Base-by-base conservation (phyloP, 208 protist species). In the Phytomonas francai region DNA sequence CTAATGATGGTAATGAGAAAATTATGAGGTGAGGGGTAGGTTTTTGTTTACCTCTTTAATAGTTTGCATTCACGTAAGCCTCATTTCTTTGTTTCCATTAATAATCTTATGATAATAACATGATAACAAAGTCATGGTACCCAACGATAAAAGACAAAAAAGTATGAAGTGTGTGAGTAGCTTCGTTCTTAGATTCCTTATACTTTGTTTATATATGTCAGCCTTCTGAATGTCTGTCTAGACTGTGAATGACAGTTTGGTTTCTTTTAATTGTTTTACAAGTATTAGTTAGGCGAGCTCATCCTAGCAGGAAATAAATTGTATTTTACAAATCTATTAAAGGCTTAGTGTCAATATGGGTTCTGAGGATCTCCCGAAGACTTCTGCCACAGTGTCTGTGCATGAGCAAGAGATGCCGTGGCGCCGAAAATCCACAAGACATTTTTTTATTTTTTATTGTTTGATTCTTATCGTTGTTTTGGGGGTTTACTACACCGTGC, bases 401-500 rank as follows among this genome's bases (percentile, higher is more conserved):
- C 39, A 45, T 14, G 19, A 45, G 39, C 11, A 14, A 22, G 39
- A 45, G 39, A 14, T 31, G 19, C 31, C 36, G 49, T 81, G 72
- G 71, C 59, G 77, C 28, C 68, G 72, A 5, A 64, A 42, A 56
- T 68, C 66, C 33, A 80, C 67, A 16, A 72, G 45, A 27, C 31
- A 61, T 54, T 73, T 72, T 54, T 56, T 59, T 19, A 54, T 54
- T 39, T 57, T 83, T 32, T 63, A 28, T 66, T 8, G 33, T 16
- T 56, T 79, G 12, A 74, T 82, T 9, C 28, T 63, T 33, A 28
- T 81, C 34, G 68, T 81, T 12, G 65, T 76, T 0, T 59, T 81
- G 3, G 57, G 67, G 25, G 80, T 91, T 28, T 80, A 91, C 73
- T 76, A 78, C 68, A 79, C 49, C 30, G 71, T 78, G 29, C 56